A percentile compares a stretch with the other conserved stretches of the same genome.
phyloP scores from a whole-genome alignment of 2,329 filamentous ascomycete genomes.

The Aspergillus floridensis region DNA sequence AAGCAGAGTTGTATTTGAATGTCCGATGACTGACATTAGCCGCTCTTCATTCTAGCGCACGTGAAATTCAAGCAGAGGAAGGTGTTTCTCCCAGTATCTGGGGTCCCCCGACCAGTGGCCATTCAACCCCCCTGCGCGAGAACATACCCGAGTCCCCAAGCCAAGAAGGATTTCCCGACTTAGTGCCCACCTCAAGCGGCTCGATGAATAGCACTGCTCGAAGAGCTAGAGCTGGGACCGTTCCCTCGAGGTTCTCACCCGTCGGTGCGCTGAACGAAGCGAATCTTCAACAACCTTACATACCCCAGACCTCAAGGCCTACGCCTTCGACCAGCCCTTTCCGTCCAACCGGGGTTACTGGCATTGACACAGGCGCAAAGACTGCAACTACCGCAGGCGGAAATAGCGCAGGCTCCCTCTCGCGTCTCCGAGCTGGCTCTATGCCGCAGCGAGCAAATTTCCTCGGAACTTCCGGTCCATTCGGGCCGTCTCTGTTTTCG shows the following conservation, averaged over 20 bases:
- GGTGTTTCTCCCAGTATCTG: constrained; percentile 76
- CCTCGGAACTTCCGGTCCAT: constrained; percentile 61
- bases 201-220: constrained; percentile 65
- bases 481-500: constrained; percentile 84
- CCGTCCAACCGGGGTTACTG: constrained; percentile 57
- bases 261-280: constrained; percentile 61
- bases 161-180: constrained; percentile 87
- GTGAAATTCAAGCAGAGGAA: constrained; percentile 97
- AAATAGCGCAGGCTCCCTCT: constrained; percentile 71
- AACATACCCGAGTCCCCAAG: constrained; percentile 96
- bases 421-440: constrained; percentile 83
- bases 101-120: constrained; percentile 94
- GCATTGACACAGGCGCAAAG: constrained; percentile 41
- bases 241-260: constrained; percentile 91
- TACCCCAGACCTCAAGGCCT: constrained; percentile 76
- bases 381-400: constrained; percentile 45
- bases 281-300: constrained; percentile 56
- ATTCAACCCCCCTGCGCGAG: constrained; percentile 92
- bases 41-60: constrained; percentile 58
- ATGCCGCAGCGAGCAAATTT: constrained; percentile 85
- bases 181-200: constrained; percentile 68
- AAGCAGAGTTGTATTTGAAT: not conserved
- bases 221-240: constrained; percentile 84
- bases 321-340: constrained; percentile 87
- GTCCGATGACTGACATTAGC: constrained; percentile 10